phyloP scores from a whole-genome alignment of 345 rosid genomes.

The Eucalyptus marginata region DNA sequence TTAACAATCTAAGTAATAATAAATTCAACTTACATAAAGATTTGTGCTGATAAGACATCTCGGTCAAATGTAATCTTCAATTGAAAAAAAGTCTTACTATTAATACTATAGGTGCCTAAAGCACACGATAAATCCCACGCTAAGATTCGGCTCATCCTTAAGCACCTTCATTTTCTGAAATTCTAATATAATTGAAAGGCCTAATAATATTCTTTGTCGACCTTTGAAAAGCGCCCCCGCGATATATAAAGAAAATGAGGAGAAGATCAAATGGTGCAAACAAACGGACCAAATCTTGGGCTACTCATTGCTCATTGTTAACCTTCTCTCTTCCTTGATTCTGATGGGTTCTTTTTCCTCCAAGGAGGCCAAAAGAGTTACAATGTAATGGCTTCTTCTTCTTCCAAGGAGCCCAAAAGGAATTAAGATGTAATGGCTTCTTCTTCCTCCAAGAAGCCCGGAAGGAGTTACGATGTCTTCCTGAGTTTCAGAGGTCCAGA shows the following conservation, averaged over 20 bases:
- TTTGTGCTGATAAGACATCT: no score
- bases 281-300: background rate
- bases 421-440: background rate
- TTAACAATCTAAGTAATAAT: no score
- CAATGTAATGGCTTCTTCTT: no score
- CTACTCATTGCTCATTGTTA: background rate
- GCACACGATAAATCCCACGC: no score
- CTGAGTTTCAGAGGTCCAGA: background rate
- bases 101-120: no score
- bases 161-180: no score
- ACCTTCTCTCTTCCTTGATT: background rate
- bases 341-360: no score
- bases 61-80: no score
- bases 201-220: background rate
- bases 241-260: background rate
- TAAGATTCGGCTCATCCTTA: no score
- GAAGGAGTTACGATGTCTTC: background rate
- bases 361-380: no score
- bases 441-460: background rate
- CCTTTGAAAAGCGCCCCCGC: background rate
- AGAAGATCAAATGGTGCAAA: background rate
- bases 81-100: no score
- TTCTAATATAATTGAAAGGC: background rate
- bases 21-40: no score
- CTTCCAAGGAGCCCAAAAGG: background rate